These are phyloP conservation scores for Quercus phellos DNA, from an alignment of 331 rosid genomes.

Conservation along the genomic window DNA sequence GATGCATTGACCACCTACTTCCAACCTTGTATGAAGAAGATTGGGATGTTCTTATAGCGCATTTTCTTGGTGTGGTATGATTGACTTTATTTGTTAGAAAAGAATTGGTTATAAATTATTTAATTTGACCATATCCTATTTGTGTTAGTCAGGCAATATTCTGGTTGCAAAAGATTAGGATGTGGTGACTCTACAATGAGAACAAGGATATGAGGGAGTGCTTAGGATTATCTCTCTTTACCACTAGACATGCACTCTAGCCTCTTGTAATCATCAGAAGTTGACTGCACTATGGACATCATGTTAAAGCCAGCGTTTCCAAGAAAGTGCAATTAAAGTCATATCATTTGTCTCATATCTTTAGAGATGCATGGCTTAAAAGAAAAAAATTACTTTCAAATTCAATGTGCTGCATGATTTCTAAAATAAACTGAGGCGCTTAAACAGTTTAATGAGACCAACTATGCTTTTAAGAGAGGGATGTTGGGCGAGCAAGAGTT, in stretches of 20 bases:
- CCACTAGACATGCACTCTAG: not conserved
- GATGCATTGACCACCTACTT: slow-evolving; percentile 85
- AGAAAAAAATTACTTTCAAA: not conserved
- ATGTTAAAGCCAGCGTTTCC: not conserved
- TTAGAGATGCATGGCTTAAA: not conserved
- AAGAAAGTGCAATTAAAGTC: not conserved
- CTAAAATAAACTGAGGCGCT: not conserved
- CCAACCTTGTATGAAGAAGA: slow-evolving; percentile 76
- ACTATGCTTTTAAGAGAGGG: not conserved
- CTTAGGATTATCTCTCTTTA: not conserved
- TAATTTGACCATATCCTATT: not conserved
- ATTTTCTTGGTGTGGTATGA: slow-evolving; percentile 98
- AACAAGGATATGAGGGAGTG: not conserved
- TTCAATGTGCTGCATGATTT: not conserved
- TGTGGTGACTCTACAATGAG: not conserved
- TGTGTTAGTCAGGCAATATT: not conserved
- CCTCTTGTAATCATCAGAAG: not conserved
- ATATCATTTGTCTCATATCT: not conserved
- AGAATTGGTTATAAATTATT: not conserved
- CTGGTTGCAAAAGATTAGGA: not conserved
- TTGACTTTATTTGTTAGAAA: not conserved
- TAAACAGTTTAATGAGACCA: not conserved
- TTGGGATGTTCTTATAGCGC: slow-evolving; percentile 97
- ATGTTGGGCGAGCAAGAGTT: not conserved
- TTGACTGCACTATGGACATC: not conserved